Conservation (phyloP, 495 filamentous ascomycete species). For the Lindgomyces ingoldianus region DNA sequence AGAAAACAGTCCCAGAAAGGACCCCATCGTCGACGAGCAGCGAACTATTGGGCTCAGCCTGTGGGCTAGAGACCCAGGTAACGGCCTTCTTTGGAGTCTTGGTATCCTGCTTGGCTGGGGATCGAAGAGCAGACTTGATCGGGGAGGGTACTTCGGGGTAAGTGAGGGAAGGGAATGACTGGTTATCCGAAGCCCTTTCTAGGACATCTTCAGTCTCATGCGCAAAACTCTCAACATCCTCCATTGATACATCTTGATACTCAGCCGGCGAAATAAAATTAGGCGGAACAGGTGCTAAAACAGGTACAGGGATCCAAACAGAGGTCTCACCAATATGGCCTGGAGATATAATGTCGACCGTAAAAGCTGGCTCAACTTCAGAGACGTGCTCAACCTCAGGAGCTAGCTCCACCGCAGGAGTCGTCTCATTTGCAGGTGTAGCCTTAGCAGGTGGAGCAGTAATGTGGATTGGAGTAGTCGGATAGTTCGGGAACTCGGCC, state of each 20-base stretch:
- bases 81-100: conserved; percentile 34
- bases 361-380: neutral
- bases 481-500: no score
- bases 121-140: conserved; percentile 25
- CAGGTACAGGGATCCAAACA: neutral
- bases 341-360: no score
- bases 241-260: no score
- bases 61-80: conserved; percentile 14
- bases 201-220: no score
- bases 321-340: no score
- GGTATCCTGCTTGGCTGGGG: conserved; percentile 15
- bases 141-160: conserved; percentile 1
- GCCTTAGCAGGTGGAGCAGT: no score
- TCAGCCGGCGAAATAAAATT: no score
- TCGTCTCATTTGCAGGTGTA: neutral
- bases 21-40: conserved; percentile 6
- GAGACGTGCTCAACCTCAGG: no score
- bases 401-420: neutral
- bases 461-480: no score
- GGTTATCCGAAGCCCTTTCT: no score
- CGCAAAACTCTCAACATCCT: no score
- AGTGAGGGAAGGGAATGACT: neutral
- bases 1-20: conserved; percentile 69
- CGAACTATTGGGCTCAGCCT: neutral
- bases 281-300: no score